Base-by-base conservation (phyloP, 345 rosid genomes). In the Populus tremula region DNA sequence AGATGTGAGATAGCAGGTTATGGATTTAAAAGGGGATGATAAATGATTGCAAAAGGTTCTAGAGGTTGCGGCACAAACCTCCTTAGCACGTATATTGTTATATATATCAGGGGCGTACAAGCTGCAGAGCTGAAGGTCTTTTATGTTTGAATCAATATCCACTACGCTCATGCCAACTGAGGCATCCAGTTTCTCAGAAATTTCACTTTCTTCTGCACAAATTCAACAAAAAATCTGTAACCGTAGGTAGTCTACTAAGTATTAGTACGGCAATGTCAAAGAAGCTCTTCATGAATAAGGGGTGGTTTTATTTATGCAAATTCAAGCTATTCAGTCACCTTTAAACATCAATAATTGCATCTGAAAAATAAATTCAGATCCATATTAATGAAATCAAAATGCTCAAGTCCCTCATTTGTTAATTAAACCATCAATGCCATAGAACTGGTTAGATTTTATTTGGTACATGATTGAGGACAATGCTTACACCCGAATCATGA, bases 51-150 rank as follows among this genome's bases (percentile, higher is more conserved):
- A 33, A 33, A 33, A 33, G 36, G 36, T 33, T 72, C 41, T 31
- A 62, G 78, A 70, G 16, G 76, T 17, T 67, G 69, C 45, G 56
- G 43, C 33, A 82, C 88, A 67, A 84, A 95, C 99, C 99, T 95
- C 99, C 56, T 86, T 87, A 67, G 85, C 90, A 81, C 86, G 87
- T 67, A 79, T 81, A 70, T 83, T 85, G 56, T 84, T 84, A 74
- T 86, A 89, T 85, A 95, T 93, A 21, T 92, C 96, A 75, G 90
- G 80, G 79, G 89, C 98, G 85, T 93, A 95, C 69, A 86, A 72
- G 78, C 91, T 84, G 92, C 98, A 92, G 45, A 79, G 78, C 78
- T 82, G 94, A 68, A 96, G 93, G 89, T 91, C 94, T 74, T 88
- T 76, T 20, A 77, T 13, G 71, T 91, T 85, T 77, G 91, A 87